These are phyloP conservation scores for Parietaria judaica DNA, from an alignment of 306 rosid species.

Conservation along the genomic window DNA sequence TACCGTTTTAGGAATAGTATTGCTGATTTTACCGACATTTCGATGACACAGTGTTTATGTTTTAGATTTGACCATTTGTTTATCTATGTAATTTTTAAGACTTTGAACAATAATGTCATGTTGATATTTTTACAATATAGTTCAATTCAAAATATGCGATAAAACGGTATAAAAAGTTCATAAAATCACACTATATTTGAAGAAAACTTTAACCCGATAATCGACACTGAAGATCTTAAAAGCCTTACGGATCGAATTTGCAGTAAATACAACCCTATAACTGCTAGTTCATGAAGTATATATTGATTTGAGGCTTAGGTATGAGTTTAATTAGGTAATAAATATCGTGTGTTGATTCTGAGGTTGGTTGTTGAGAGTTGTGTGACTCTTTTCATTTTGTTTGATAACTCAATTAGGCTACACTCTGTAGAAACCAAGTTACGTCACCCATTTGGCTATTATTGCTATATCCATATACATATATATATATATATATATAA, in stretches of 20 bases:
- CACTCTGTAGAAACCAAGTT: slow-evolving; percentile 3
- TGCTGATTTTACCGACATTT: too few relatives aligned
- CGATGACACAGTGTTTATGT: too few relatives aligned
- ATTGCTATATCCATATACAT: neutral
- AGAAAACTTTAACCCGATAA: too few relatives aligned
- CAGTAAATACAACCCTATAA: neutral
- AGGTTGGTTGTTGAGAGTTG: neutral
- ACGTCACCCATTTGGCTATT: neutral
- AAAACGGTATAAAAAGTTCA: too few relatives aligned
- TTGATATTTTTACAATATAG: too few relatives aligned
- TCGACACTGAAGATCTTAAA: too few relatives aligned
- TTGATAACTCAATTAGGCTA: slow-evolving; percentile 8
- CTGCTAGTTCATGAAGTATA: neutral
- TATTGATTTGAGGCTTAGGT: neutral
- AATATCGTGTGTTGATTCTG: neutral
- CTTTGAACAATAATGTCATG: too few relatives aligned
- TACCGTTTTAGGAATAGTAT: too few relatives aligned
- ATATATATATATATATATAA: neutral
- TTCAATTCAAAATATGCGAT: too few relatives aligned
- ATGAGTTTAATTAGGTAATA: neutral
- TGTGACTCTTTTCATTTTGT: slow-evolving; percentile 2
- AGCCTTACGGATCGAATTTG: neutral
- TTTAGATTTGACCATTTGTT: too few relatives aligned
- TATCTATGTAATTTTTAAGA: too few relatives aligned
- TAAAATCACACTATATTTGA: too few relatives aligned